Percentiles rank a stretch among this genome's conserved stretches.
These are phyloP conservation scores for Anacardium occidentale DNA, from an alignment of 345 rosid genomes.

Conservation along the genomic window DNA sequence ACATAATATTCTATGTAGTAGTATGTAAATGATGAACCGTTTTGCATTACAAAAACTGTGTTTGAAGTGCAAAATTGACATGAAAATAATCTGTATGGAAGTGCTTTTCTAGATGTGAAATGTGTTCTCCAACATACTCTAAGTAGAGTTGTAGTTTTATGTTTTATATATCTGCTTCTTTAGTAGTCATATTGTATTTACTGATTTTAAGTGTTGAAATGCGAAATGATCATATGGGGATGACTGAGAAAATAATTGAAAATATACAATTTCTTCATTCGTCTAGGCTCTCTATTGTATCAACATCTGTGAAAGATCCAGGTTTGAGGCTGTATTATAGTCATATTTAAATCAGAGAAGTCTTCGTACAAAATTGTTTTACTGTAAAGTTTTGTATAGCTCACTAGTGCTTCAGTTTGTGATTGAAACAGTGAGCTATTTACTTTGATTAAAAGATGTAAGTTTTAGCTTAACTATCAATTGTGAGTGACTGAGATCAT, in stretches of 20 bases:
- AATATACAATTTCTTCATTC: slow-evolving; percentile 81
- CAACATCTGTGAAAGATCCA: slow-evolving; percentile 37
- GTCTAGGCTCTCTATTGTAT: slow-evolving; percentile 49
- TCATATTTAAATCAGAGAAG: no score
- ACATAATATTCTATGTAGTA: not conserved
- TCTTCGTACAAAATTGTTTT: no score
- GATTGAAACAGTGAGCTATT: not conserved
- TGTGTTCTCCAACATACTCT: no score
- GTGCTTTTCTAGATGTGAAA: no score
- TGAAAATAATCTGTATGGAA: no score
- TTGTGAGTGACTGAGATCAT: no score
- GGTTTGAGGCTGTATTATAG: slow-evolving; percentile 42
- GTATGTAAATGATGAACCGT: no score
- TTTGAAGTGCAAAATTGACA: no score
- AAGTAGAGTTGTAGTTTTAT: not conserved
- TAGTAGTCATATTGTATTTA: not conserved
- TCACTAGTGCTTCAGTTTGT: no score
- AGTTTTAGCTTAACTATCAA: not conserved
- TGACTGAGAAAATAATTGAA: slow-evolving; percentile 61
- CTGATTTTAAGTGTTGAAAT: slow-evolving; percentile 45
- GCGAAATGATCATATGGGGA: slow-evolving; percentile 59
- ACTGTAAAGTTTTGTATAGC: no score
- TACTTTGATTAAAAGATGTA: not conserved
- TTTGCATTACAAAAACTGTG: no score
- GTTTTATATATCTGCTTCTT: not conserved